Evolutionary conservation across 192 early-diverging fungal genomes (phyloP).

Genomic region (Backusella macrospora): DNA sequence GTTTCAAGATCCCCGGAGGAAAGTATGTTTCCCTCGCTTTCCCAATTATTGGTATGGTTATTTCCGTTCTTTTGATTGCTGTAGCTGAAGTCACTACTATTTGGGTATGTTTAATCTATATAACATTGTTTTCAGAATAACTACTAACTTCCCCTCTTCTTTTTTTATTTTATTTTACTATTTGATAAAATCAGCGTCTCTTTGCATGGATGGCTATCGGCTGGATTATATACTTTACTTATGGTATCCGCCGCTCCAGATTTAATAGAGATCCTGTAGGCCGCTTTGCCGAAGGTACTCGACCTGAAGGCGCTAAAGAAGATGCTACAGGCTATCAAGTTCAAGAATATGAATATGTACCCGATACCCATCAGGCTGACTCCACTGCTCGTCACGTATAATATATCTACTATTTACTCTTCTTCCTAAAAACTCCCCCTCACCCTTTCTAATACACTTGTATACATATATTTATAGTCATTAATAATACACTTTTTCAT

Average conservation of each 20-base stretch:
- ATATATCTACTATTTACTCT: not conserved
- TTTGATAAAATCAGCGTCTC: slow-evolving; percentile 47
- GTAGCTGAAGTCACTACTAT: slow-evolving; percentile 67
- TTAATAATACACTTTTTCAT: not conserved
- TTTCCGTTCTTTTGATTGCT: slow-evolving; percentile 65
- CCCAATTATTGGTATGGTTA: slow-evolving; percentile 63
- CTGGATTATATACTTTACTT: slow-evolving; percentile 68
- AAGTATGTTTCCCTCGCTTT: slow-evolving; percentile 46
- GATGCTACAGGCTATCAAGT: slow-evolving; percentile 20
- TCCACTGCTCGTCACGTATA: not conserved
- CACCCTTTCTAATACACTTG: not conserved
- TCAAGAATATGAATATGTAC: slow-evolving; percentile 13
- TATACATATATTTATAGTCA: not conserved
- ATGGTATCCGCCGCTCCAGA: slow-evolving; percentile 66
- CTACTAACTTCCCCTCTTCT: too few species aligned
- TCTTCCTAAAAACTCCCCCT: not conserved
- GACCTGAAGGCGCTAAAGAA: not conserved
- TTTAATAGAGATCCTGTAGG: slow-evolving; percentile 48
- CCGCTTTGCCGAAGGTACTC: slow-evolving; percentile 20
- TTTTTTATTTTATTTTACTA: not conserved
- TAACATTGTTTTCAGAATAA: not conserved
- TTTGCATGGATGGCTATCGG: slow-evolving; percentile 82
- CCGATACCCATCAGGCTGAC: slow-evolving; percentile 10
- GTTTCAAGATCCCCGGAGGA: slow-evolving; percentile 74
- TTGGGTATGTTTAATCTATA: slow-evolving; percentile 28